A percentile compares a stretch with the other conserved stretches of the same genome.
Evolutionary conservation across 495 filamentous ascomycete genomes (phyloP).

Genomic region (Xanthoparmelia taractica): DNA sequence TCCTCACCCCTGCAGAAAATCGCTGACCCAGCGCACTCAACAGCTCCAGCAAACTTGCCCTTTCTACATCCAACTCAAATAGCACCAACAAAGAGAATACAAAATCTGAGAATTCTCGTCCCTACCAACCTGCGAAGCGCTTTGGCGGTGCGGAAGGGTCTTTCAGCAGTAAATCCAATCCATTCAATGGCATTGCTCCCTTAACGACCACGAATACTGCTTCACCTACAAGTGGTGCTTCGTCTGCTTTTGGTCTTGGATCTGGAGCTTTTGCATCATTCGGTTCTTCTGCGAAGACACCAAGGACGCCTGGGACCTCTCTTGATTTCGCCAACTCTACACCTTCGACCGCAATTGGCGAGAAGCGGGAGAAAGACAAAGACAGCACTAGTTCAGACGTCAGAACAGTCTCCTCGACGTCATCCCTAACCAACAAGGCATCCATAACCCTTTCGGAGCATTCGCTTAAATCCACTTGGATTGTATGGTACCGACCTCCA

Average conservation of each 20-base stretch:
- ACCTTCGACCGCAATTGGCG: slow-evolving; percentile 50
- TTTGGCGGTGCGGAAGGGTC: slow-evolving; percentile 69
- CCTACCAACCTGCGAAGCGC: slow-evolving; percentile 56
- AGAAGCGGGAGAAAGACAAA: slow-evolving; percentile 55
- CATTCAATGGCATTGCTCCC: slow-evolving; percentile 75
- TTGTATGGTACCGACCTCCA: slow-evolving; percentile 93
- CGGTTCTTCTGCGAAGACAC: slow-evolving; percentile 71
- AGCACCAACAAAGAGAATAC: slow-evolving; percentile 51
- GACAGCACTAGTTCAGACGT: slow-evolving; percentile 40
- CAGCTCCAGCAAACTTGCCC: slow-evolving; percentile 81
- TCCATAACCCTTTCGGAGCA: slow-evolving; percentile 44
- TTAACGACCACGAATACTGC: slow-evolving; percentile 59
- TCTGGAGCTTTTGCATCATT: slow-evolving; percentile 96
- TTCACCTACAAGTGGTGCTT: slow-evolving; percentile 79
- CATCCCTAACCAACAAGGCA: slow-evolving; percentile 33
- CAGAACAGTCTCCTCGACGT: slow-evolving; percentile 38
- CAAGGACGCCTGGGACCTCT: slow-evolving; percentile 76
- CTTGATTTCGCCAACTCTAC: slow-evolving; percentile 57
- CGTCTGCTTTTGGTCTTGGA: slow-evolving; percentile 87
- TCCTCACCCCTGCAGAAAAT: not conserved
- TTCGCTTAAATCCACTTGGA: slow-evolving; percentile 78
- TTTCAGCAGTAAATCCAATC: slow-evolving; percentile 75
- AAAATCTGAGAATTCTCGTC: slow-evolving; percentile 59
- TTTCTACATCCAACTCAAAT: slow-evolving; percentile 60
- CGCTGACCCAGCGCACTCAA: slow-evolving; percentile 13